Base-by-base conservation (phyloP, 495 filamentous ascomycete species). In the Penicillium steckii region DNA sequence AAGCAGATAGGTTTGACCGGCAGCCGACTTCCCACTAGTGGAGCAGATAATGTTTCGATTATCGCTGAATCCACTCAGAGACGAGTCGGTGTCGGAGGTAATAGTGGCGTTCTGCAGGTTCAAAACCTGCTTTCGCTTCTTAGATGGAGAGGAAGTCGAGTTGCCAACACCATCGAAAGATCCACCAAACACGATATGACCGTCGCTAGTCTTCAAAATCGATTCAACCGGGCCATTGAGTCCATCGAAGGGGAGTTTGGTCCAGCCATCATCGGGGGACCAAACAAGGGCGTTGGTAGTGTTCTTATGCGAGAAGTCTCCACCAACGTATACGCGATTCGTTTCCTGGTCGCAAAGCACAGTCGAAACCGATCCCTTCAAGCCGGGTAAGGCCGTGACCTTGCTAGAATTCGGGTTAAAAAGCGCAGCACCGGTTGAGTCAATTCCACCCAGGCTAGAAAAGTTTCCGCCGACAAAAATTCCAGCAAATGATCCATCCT, bases 391-490 rank as follows among this genome's bases (percentile, higher is more conserved):
- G 7, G 90, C 78, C 10, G 81, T 88, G 25, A 96, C 74, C 15
- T 75, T 66, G 12, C 79, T 80, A 18, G 83, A 82, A 46, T 79
- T 79, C 1, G 89, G 83, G 61, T 96, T 79, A 65, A 90, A 91
- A 48, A 93, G 62, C 17, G 94, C 94, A 27, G 92, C 82, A 24
- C 89, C 91, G 41, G 83, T 81, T 10, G 91, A 86, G 66, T 90
- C 74, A 37, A 85, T 75, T 41, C 83, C 84, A 27, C 85, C 88
- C 30, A 98, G 69, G 61, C 88, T 95, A n/a, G 93, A 97, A 67
- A 99, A 99, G 72, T 96, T 97, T 12, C 94, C 94, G 21, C 86
- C 94, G 4, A 97, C 80, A 19, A 97, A 83, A 23, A 96, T 82
- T 10, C 89, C 90, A 15, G 81, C 77, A 29, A 86, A 72, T 4